Base-by-base conservation (phyloP, 192 early-diverging fungal species). In the Umbelopsis vinacea region DNA sequence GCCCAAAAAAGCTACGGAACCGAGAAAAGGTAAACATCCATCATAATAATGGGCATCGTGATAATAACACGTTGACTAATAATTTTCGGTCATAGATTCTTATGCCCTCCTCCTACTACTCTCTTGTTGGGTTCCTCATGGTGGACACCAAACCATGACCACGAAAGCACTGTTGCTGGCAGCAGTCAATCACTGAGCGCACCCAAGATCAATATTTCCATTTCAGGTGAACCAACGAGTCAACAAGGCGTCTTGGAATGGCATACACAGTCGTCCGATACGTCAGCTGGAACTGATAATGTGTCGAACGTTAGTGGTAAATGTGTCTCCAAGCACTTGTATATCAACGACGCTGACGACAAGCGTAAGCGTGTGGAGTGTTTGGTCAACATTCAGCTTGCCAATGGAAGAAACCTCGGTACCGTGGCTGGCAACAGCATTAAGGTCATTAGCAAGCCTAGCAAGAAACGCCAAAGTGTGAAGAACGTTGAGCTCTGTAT, bases 1-100 rank as follows among this genome's bases (percentile, higher is more conserved):
- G 95, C 91, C 2, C 96, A 97, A 84, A 97, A 97, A 60, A 92
- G 90, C 9, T 97, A 97, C 71, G 96, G 95, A 9, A 92, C 89
- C 21, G 96, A 97, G 70, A 96, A 96, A 79, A 85, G 95, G 82
- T 89, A 74, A 67, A 47, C 29, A 29, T 29, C 29, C 29, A 29
- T 29, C 29, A 29, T 29, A 2, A 29, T 29, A 29, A 29, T 29
- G 29, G 29, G n/a, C n/a, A n/a, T n/a, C n/a, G n/a, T n/a, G n/a
- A n/a, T n/a, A n/a, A n/a, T n/a, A n/a, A n/a, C n/a, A n/a, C n/a
- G n/a, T n/a, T n/a, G 15, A 19, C 48, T 50, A 2, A 52, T 26
- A 19, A 17, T 12, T 17, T 37, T 19, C 17, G 19, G 23, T 37
- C 19, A 17, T 69, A 86, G 85, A 76, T 95, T 95, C 69, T 73